Percentiles rank a stretch among this genome's conserved stretches.
Evolutionary conservation across 2,329 filamentous ascomycete species (phyloP).

Genomic region (Xylaria multiplex): DNA sequence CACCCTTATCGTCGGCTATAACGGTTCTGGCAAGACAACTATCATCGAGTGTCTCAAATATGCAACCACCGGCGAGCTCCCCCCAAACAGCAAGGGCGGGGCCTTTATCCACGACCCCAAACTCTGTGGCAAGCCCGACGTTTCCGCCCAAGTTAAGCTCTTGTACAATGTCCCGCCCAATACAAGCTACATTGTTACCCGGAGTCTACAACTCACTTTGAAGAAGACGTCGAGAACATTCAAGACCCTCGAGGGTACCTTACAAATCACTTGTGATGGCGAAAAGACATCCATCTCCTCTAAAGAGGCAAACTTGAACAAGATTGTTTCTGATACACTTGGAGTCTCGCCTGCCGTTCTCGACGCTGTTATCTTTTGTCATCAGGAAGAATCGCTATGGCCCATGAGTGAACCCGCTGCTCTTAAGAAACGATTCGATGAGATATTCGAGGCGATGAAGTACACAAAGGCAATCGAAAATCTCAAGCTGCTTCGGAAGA

Average conservation of each 20-base stretch:
- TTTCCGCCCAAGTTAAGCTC: conserved; percentile 90
- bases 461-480: conserved; percentile 98
- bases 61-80: conserved; percentile 92
- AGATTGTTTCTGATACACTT: conserved; percentile 83
- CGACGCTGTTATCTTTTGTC: conserved; percentile 96
- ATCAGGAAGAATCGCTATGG: conserved; percentile 98
- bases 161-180: conserved; percentile 84
- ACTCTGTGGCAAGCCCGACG: conserved; percentile 86
- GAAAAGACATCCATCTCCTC: conserved; percentile 83
- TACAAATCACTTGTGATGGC: conserved; percentile 80
- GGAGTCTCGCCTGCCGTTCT: conserved; percentile 91
- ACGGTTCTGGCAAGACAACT: conserved; percentile 97
- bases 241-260: conserved; percentile 85
- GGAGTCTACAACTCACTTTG: conserved; percentile 85
- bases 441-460: conserved; percentile 96
- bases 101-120: conserved; percentile 99
- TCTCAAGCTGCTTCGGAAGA: conserved; percentile 86
- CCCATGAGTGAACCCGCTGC: conserved; percentile 87
- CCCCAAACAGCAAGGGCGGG: conserved; percentile 88
- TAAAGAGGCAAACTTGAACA: conserved; percentile 81
- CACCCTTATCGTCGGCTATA: conserved; percentile 95
- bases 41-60: conserved; percentile 99
- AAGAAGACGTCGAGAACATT: conserved; percentile 80
- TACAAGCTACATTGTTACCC: conserved; percentile 81
- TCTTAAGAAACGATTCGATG: conserved; percentile 94